phyloP scores from a whole-genome alignment of 257 asterid genomes.

The Forsythia suspensa region DNA sequence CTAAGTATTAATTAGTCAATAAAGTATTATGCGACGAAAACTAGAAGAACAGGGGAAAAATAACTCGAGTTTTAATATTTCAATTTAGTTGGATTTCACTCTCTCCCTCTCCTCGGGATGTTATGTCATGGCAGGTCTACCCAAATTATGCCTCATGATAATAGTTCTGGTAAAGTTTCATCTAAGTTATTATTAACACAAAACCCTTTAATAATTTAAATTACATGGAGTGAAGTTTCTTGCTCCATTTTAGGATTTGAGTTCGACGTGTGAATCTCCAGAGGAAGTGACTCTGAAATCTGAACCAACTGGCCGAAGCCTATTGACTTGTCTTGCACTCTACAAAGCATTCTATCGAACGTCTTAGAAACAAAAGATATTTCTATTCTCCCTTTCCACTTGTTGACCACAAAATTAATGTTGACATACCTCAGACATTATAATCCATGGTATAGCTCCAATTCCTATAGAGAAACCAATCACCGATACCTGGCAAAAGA shows the following conservation, averaged over 20 bases:
- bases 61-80: background rate
- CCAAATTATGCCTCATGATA: background rate
- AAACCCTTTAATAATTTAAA: too few species aligned
- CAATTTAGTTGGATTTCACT: background rate
- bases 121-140: background rate
- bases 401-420: background rate
- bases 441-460: slow-evolving; percentile 87
- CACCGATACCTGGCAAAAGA: slow-evolving; percentile 58
- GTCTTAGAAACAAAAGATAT: background rate
- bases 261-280: background rate
- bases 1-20: too few species aligned
- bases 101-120: background rate
- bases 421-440: slow-evolving; percentile 83
- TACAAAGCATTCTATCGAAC: background rate
- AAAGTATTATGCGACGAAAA: background rate
- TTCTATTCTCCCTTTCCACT: background rate
- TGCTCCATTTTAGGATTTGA: background rate
- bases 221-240: background rate
- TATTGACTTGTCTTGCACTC: too few species aligned
- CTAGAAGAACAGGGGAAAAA: background rate
- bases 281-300: background rate
- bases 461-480: slow-evolving; percentile 80
- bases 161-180: background rate
- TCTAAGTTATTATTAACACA: too few species aligned
- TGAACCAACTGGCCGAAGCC: background rate